Conservation (phyloP, 371 early-diverging fungal genomes). For the Mortierella sp. region DNA sequence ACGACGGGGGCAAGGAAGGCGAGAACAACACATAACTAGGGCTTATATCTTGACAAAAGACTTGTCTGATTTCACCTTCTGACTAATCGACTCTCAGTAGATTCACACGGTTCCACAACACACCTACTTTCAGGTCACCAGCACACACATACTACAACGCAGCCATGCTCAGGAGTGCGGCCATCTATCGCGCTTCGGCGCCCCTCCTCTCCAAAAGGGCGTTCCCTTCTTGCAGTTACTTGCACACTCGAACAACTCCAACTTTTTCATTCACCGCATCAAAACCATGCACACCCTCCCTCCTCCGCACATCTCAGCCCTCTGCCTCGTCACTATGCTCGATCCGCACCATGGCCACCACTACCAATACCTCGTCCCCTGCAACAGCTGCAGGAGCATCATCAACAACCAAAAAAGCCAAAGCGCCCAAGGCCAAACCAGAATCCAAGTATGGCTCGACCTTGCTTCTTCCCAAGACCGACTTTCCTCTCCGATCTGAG, state of each 20-base stretch:
- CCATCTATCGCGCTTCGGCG: slow-evolving; percentile 21
- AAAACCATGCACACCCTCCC: background rate
- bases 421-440: slow-evolving; percentile 43
- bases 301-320: background rate
- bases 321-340: background rate
- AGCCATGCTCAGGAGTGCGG: slow-evolving; percentile 34
- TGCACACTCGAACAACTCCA: background rate
- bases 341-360: slow-evolving; percentile 39
- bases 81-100: background rate
- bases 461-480: slow-evolving; percentile 79
- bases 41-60: too few species aligned
- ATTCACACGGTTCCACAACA: background rate
- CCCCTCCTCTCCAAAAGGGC: slow-evolving; percentile 17
- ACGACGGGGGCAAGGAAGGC: background rate
- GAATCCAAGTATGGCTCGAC: slow-evolving; percentile 70
- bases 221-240: slow-evolving; percentile 1
- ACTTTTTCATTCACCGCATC: background rate
- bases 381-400: slow-evolving; percentile 19
- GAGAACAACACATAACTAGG: background rate
- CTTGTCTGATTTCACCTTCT: background rate
- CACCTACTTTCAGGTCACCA: background rate
- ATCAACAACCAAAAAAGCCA: slow-evolving; percentile 14
- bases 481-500: slow-evolving; percentile 81
- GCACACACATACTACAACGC: background rate
- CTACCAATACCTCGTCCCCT: slow-evolving; percentile 15